Evolutionary conservation across 163 green algal species (phyloP), one percentile per base, ranked within the genome.

Genomic region (Smithsoniella earleae): DNA sequence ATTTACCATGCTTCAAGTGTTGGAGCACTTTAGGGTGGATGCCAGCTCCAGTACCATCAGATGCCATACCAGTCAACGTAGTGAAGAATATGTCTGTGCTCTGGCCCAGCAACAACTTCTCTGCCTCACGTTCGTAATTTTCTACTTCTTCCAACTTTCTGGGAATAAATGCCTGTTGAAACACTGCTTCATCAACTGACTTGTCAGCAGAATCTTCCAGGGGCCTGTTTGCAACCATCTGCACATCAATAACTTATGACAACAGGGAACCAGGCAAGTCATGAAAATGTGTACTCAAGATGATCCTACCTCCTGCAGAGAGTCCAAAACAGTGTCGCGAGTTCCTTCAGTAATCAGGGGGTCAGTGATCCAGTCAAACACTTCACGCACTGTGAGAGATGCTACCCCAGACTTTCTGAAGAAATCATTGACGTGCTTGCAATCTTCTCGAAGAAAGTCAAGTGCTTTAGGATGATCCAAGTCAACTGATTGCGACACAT

Each of bases 281-380:
- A n/a, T n/a, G n/a, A n/a, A n/a, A n/a, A n/a, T n/a, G 40, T 49
- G 40, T 13, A 49, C 40, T 13, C 40, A 10, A 49, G 10, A 31
- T 49, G 34, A 62, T 46, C 87, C 86, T 30, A 87, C 13, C 65
- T 86, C 75, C 76, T 88, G 85, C 36, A 97, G 79, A n/a, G 62
- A 62, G 16, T 92, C 89, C 46, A 96, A 73, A 25, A 84, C 82
- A 55, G 89, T 88, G 20, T 82, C 79, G 0, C 31, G 8, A 36
- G 52, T 28, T 16, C 31, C 52, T 1, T 90, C 81, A 25, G 76
- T 86, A 62, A 98, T 88, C 74, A 76, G 78, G 0, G 52, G 89
- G 80, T 99, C 95, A 25, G 95, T 91, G 16, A 88, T 84, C 82
- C 96, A 98, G 62, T 99, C 95, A 82, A 99, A 99, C 34, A 97